These are phyloP conservation scores for Dispira parvispora DNA, from an alignment of 192 early-diverging fungal species.

Conservation along the genomic window DNA sequence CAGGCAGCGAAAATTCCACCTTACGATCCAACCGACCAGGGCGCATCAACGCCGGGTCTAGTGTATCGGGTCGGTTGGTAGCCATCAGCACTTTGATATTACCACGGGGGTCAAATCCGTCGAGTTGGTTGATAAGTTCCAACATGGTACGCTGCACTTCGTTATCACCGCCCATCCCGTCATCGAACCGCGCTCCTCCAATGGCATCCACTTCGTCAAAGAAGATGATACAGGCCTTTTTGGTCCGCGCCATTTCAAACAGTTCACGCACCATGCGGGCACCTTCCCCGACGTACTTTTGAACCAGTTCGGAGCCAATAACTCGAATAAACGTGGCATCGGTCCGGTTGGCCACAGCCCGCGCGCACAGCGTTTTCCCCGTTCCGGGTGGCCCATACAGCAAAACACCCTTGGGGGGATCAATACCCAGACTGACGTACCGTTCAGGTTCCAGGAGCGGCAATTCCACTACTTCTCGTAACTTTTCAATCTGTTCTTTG, in stretches of 20 bases:
- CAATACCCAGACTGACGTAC: conserved; percentile 96
- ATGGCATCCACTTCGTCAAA: conserved; percentile 99
- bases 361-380: conserved; percentile 93
- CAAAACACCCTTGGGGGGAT: conserved; percentile 97
- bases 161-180: conserved; percentile 98
- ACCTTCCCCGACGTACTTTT: conserved; percentile 99
- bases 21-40: conserved; percentile 97
- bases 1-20: conserved; percentile 94
- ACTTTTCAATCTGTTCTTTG: conserved; percentile 99
- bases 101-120: conserved; percentile 97
- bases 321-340: conserved; percentile 99
- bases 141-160: conserved; percentile 99
- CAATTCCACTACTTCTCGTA: conserved; percentile 96
- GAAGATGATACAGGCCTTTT: conserved; percentile 99
- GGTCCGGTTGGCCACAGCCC: conserved; percentile 97
- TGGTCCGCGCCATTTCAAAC: conserved; percentile 99
- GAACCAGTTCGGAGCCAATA: conserved; percentile 98
- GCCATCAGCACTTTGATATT: conserved; percentile 99
- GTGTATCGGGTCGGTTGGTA: conserved; percentile 93
- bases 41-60: conserved; percentile 93
- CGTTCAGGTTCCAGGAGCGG: conserved; percentile 91
- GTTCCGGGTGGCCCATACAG: conserved; percentile 94
- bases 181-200: conserved; percentile 93
- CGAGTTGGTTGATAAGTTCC: conserved; percentile 98
- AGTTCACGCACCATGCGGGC: conserved; percentile 98